These are phyloP conservation scores for Taphrina flavorubra DNA, from an alignment of 1,139 yeast species.

Conservation along the genomic window DNA sequence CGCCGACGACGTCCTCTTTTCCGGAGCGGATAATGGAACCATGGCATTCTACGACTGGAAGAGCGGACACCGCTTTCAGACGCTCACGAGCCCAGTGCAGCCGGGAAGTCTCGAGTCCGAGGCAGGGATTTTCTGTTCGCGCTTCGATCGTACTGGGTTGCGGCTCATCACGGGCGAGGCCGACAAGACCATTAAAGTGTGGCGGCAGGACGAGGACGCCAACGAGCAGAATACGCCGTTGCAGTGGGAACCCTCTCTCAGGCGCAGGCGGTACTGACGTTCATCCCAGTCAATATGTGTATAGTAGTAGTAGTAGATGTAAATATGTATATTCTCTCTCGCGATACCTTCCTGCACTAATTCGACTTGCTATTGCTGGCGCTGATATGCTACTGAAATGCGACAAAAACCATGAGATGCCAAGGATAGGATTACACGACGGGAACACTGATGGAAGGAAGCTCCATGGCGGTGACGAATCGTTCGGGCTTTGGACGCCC, in stretches of 20 bases:
- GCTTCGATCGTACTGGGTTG: slow-evolving; percentile 80
- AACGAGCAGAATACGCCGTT: slow-evolving; percentile 58
- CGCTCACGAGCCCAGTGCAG: slow-evolving; percentile 59
- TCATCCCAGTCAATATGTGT: too few relatives aligned
- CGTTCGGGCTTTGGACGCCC: slow-evolving; percentile 17
- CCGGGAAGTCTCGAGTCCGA: slow-evolving; percentile 76
- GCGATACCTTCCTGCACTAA: background rate
- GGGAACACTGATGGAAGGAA: background rate
- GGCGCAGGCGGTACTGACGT: slow-evolving; percentile 27
- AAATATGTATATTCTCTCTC: background rate
- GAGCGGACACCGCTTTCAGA: slow-evolving; percentile 68
- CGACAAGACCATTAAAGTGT: slow-evolving; percentile 85
- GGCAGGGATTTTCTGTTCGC: slow-evolving; percentile 70
- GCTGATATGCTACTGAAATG: background rate
- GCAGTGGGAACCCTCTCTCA: slow-evolving; percentile 56
- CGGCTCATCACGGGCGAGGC: slow-evolving; percentile 85
- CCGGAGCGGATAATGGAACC: slow-evolving; percentile 85
- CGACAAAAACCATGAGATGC: too few relatives aligned
- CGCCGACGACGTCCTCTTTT: slow-evolving; percentile 70
- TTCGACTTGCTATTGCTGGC: slow-evolving; percentile 12
- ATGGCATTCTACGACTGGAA: slow-evolving; percentile 80
- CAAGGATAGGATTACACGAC: background rate
- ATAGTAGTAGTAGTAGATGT: too few relatives aligned
- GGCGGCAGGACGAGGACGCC: slow-evolving; percentile 65
- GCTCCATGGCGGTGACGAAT: slow-evolving; percentile 20